Conservation (phyloP, 2,329 filamentous ascomycete genomes). For the Monascus ruber region DNA sequence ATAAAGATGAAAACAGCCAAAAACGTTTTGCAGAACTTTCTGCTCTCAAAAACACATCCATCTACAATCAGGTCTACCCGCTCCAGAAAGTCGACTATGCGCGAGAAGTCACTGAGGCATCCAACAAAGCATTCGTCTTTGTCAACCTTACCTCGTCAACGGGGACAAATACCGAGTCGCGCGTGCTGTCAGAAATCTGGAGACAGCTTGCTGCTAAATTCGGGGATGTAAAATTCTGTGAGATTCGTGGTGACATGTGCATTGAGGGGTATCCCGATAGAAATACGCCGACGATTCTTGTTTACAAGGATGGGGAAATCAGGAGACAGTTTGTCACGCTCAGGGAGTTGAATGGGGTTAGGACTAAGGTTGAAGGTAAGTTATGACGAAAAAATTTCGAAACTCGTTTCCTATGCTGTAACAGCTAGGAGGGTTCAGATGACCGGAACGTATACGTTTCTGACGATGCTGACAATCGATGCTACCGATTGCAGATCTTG, state of each 20-base stretch:
- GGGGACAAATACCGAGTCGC: slow-evolving; percentile 74
- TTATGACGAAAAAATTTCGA: not conserved
- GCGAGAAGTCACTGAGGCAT: slow-evolving; percentile 83
- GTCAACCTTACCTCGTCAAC: slow-evolving; percentile 72
- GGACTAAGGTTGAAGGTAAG: slow-evolving; percentile 51
- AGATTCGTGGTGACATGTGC: slow-evolving; percentile 82
- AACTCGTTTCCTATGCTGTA: no score
- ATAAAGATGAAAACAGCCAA: slow-evolving; percentile 35
- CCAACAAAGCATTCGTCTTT: slow-evolving; percentile 53
- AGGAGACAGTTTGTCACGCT: slow-evolving; percentile 86
- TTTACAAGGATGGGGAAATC: slow-evolving; percentile 90
- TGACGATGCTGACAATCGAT: no score
- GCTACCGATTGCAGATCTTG: slow-evolving; percentile 45
- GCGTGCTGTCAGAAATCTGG: slow-evolving; percentile 77
- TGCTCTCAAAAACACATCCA: slow-evolving; percentile 59
- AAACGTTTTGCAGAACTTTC: slow-evolving; percentile 78
- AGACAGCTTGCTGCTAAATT: slow-evolving; percentile 71
- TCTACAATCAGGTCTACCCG: slow-evolving; percentile 86
- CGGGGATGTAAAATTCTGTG: slow-evolving; percentile 93
- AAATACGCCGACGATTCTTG: slow-evolving; percentile 86
- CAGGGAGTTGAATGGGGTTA: slow-evolving; percentile 61
- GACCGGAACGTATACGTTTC: no score
- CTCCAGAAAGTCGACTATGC: slow-evolving; percentile 90
- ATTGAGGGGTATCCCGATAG: slow-evolving; percentile 93
- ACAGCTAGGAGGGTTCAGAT: no score